Percentiles rank a stretch among this genome's conserved stretches.
These are phyloP conservation scores for Candida stauntonica DNA, from an alignment of 805 yeast species.

Conservation along the genomic window DNA sequence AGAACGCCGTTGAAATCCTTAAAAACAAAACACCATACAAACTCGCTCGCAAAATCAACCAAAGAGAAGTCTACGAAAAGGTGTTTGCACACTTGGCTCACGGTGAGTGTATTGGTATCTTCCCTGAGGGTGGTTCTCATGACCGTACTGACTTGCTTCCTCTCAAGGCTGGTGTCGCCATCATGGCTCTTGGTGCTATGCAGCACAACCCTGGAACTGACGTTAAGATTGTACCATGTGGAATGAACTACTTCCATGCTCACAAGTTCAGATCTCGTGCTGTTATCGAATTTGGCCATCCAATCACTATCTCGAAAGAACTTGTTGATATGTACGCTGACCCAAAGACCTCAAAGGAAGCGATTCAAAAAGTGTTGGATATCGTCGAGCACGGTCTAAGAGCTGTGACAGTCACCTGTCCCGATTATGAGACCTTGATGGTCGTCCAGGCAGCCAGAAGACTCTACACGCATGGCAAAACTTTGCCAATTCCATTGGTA, in stretches of 20 bases:
- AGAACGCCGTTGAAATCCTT: slow-evolving; percentile 42
- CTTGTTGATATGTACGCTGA: slow-evolving; percentile 60
- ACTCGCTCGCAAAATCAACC: slow-evolving; percentile 81
- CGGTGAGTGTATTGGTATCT: slow-evolving; percentile 84
- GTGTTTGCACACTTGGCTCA: slow-evolving; percentile 81
- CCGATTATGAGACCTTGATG: slow-evolving; percentile 92
- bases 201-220: slow-evolving; percentile 68
- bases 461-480: slow-evolving; percentile 71
- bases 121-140: slow-evolving; percentile 98
- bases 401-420: slow-evolving; percentile 89
- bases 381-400: slow-evolving; percentile 70
- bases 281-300: slow-evolving; percentile 90
- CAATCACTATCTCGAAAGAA: slow-evolving; percentile 60
- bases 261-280: slow-evolving; percentile 95
- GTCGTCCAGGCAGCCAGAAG: slow-evolving; percentile 92
- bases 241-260: slow-evolving; percentile 95
- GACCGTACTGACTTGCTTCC: slow-evolving; percentile 91
- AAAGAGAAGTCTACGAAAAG: slow-evolving; percentile 71
- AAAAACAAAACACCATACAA: slow-evolving; percentile 54
- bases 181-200: slow-evolving; percentile 96
- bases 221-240: slow-evolving; percentile 91
- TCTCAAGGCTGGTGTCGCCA: slow-evolving; percentile 94
- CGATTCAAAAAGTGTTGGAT: slow-evolving; percentile 71
- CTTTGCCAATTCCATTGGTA: slow-evolving; percentile 73
- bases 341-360: slow-evolving; percentile 60